These are phyloP conservation scores for Fagus sylvatica DNA, from an alignment of 306 rosid genomes.

Conservation along the genomic window DNA sequence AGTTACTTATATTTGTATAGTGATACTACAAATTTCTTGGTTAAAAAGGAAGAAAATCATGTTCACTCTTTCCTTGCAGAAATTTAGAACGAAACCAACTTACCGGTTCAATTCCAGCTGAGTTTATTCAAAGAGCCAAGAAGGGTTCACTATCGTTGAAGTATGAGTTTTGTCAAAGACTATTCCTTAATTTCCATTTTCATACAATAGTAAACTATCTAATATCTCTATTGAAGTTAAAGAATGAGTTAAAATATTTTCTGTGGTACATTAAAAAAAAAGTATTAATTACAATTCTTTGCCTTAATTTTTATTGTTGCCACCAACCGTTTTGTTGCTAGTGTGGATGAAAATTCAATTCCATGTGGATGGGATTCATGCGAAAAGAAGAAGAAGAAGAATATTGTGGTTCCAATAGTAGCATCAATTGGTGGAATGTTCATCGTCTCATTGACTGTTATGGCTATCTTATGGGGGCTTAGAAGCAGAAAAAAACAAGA, in stretches of 20 bases:
- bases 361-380: conserved; percentile 35
- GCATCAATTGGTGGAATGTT: conserved; percentile 47
- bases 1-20: conserved; percentile 26
- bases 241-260: too few species aligned
- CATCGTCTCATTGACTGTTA: conserved; percentile 23
- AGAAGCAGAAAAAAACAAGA: conserved; percentile 26
- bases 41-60: not conserved
- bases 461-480: conserved; percentile 19
- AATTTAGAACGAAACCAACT: conserved; percentile 47
- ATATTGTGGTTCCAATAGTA: conserved; percentile 29
- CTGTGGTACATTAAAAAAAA: too few species aligned
- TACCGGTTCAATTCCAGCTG: conserved; percentile 42
- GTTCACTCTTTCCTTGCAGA: conserved; percentile 33
- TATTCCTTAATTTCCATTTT: not conserved
- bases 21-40: not conserved
- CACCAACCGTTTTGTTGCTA: conserved; percentile 3
- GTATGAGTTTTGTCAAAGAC: conserved; percentile 25
- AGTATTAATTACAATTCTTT: too few species aligned
- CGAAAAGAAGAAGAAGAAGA: conserved; percentile 14
- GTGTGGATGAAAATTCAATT: conserved; percentile 39
- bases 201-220: too few species aligned
- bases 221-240: too few species aligned
- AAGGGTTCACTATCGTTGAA: conserved; percentile 43
- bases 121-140: conserved; percentile 38
- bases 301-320: too few species aligned